Percentiles rank a stretch among this genome's conserved stretches.
Conservation (phyloP, 495 filamentous ascomycete genomes). For the Trichoderma gamsii region DNA sequence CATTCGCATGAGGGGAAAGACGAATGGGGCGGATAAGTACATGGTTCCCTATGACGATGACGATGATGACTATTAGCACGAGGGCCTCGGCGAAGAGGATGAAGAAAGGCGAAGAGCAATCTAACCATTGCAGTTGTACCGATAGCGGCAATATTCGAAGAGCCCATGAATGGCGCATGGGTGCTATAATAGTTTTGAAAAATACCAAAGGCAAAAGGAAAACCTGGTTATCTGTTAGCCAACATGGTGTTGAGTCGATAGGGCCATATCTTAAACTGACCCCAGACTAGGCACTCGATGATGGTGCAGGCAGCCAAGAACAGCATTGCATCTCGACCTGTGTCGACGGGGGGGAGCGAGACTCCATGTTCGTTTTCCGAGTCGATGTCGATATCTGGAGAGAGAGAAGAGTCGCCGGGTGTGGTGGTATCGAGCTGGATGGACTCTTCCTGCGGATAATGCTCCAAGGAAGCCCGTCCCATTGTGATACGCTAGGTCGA, state of each 20-base stretch:
- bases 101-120: constrained; percentile 8
- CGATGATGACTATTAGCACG: neutral
- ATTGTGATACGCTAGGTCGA: neutral
- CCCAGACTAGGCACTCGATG: constrained; percentile 62
- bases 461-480: neutral
- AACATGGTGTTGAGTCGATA: neutral
- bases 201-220: constrained; percentile 54
- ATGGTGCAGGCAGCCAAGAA: constrained; percentile 57
- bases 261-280: constrained; percentile 29
- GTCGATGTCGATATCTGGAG: neutral
- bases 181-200: constrained; percentile 44
- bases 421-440: neutral
- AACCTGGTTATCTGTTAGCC: constrained; percentile 37
- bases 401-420: neutral
- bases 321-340: constrained; percentile 58
- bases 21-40: constrained; percentile 42
- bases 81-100: neutral
- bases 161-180: constrained; percentile 34
- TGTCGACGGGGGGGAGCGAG: constrained; percentile 53
- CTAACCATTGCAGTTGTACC: constrained; percentile 37
- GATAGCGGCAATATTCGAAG: constrained; percentile 36
- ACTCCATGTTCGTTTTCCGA: constrained; percentile 16
- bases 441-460: neutral
- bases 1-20: constrained; percentile 30
- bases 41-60: constrained; percentile 35